These are phyloP conservation scores for Leishmania tropica DNA, from an alignment of 208 protist genomes.

Conservation along the genomic window DNA sequence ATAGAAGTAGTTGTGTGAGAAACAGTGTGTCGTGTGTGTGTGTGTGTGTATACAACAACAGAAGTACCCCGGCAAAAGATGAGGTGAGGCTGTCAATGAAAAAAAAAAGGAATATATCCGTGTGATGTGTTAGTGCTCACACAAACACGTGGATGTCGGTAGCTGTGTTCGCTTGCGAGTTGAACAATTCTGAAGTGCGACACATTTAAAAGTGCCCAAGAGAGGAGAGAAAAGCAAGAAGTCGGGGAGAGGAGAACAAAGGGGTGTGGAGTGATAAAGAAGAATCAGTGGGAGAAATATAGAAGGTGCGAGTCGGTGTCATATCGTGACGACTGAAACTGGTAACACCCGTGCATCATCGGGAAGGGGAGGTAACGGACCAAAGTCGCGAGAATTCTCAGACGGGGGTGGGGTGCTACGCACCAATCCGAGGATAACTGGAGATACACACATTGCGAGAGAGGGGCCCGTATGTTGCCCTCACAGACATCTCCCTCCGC, in stretches of 20 bases:
- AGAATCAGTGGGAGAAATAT: neutral
- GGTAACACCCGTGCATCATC: neutral
- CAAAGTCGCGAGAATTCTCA: neutral
- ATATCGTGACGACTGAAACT: neutral
- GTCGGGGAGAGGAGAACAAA: neutral
- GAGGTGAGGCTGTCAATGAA: neutral
- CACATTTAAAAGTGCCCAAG: neutral
- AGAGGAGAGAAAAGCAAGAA: neutral
- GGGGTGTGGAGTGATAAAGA: neutral
- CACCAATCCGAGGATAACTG: neutral
- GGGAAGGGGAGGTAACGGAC: neutral
- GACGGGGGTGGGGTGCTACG: neutral
- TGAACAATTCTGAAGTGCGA: neutral
- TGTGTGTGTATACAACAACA: neutral
- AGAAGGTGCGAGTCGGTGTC: neutral
- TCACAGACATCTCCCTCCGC: neutral
- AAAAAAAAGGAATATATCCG: neutral
- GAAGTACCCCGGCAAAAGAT: neutral
- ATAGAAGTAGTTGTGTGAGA: neutral
- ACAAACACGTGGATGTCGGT: neutral
- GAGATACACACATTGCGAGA: neutral
- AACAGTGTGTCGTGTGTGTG: neutral
- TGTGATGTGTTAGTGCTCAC: neutral
- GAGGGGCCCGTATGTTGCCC: neutral
- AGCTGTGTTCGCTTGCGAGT: neutral